Base-by-base conservation (phyloP, 768 basidiomycete genomes). In the Rubroboletus satanas region DNA sequence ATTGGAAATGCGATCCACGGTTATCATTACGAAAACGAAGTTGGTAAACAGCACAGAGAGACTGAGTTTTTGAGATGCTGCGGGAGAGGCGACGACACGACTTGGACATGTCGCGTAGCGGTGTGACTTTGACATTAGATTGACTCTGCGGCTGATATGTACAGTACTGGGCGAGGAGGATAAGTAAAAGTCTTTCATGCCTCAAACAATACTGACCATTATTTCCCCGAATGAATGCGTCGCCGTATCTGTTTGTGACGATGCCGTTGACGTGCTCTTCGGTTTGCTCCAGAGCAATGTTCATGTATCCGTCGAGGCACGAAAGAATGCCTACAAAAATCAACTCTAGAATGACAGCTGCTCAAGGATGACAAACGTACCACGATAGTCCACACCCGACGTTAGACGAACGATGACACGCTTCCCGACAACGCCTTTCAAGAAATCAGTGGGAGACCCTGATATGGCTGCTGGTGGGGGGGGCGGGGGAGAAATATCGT, bases 281-380 rank as follows among this genome's bases (percentile, higher is more conserved):
- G 4, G 95, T 97, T 71, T 97, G 91, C 73, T 99, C 97, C 35
- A 98, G 74, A 14, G 93, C 97, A 47, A 98, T 96, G 74, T 98
- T 98, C 97, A 99, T 98, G 72, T 97, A 98, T 0, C 95, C 95
- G 72, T 98, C 97, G 23, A 98, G 80, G 66, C 97, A 98, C 4
- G 93, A 95, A 14, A 99, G 75, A 4, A 94, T 79, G 18, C 96
- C 96, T 98, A 6, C 11, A n/a, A 39, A 37, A 23, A 45, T 59
- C 29, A 48, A 31, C 33, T 28, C 28, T 14, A 17, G 32, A 28
- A 52, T 36, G 33, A 38, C 46, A 32, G 33, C 10, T 31, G 35
- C 37, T 26, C 35, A 9, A 29, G 14, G 15, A 43, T 48, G 49
- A 49, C 38, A 54, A 48, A 49, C 81, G 39, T 54, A 93, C 95